Base-by-base conservation (phyloP, 768 basidiomycete genomes). In the Agaricus bisporus region DNA sequence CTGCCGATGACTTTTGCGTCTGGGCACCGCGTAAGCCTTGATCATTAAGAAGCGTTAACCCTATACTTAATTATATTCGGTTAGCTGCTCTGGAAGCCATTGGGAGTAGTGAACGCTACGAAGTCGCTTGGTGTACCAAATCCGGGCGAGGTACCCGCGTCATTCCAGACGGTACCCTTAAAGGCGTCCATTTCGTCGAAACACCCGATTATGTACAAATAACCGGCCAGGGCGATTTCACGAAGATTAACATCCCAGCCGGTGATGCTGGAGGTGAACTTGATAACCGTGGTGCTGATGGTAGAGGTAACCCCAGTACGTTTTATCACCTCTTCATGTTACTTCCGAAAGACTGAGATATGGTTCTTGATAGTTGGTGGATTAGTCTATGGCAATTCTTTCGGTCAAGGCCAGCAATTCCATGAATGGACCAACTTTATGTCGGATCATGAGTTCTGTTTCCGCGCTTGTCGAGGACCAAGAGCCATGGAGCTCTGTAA, bases 401-500 rank as follows among this genome's bases (percentile, higher is more conserved):
- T 84, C 62, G 77, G 80, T 17, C 57, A 59, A 7, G 63, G 55
- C 17, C 63, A 63, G 37, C 71, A 91, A 65, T 78, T 86, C 64
- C 85, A 88, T 60, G 86, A 91, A 64, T 94, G 92, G 91, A 91
- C 87, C 42, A 81, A 77, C 67, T 92, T 91, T 72, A 83, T 91
- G 60, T 89, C 88, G 18, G 78, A 78, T 28, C 64, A 57, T 41
- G 65, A 71, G 54, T 87, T 88, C 68, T 92, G 89, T 70, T 68
- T 89, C 63, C 88, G 89, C 57, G 73, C 83, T 4, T 94, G 91
- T 68, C 64, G 72, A 6, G 83, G 82, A 15, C 66, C 78, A 11
- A 78, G 82, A 49, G 77, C 82, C 0, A 76, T 73, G 5, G 66
- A 69, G 20, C 74, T 76, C 51, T 91, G 89, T 74, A 81, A 88